phyloP scores from a whole-genome alignment of 495 filamentous ascomycete genomes.

The Pseudevernia furfuracea region DNA sequence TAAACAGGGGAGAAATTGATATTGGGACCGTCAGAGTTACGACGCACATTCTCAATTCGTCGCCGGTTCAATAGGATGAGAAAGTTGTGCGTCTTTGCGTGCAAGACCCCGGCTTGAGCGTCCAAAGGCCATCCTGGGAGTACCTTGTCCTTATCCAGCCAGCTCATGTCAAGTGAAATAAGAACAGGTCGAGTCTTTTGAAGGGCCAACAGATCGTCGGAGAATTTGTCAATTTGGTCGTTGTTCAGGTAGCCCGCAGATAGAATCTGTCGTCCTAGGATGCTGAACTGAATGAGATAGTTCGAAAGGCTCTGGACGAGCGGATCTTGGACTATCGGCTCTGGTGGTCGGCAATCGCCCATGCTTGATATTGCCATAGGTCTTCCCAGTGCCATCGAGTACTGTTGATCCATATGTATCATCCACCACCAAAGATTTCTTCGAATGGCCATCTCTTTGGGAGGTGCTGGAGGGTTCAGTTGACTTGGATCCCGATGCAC shows the following conservation, averaged over 20 bases:
- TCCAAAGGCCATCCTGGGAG: constrained; percentile 41
- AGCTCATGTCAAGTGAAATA: constrained; percentile 40
- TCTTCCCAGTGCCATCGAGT: constrained; percentile 41
- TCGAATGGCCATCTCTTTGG: constrained; percentile 33
- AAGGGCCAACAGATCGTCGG: constrained; percentile 33
- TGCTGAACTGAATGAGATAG: constrained; percentile 38
- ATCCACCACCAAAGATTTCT: constrained; percentile 46
- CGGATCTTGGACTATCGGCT: constrained; percentile 35
- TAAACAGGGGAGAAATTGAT: constrained; percentile 12
- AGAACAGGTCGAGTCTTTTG: constrained; percentile 38
- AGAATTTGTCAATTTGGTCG: constrained; percentile 39
- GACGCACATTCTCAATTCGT: constrained; percentile 28
- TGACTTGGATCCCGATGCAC: constrained; percentile 40
- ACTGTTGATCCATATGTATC: constrained; percentile 44
- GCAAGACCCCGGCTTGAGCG: constrained; percentile 35
- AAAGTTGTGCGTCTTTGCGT: constrained; percentile 40
- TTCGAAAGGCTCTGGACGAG: constrained; percentile 34
- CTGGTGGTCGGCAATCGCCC: constrained; percentile 39
- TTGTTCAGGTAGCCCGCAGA: constrained; percentile 35
- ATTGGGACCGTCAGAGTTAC: constrained; percentile 15
- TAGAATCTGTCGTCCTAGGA: constrained; percentile 40
- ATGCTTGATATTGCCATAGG: constrained; percentile 41
- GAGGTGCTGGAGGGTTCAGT: constrained; percentile 37
- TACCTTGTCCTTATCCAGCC: constrained; percentile 32
- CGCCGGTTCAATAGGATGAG: constrained; percentile 42